Evolutionary conservation across 1,284 basidiomycete species (phyloP).

Genomic region (Retiboletus flavoniger): DNA sequence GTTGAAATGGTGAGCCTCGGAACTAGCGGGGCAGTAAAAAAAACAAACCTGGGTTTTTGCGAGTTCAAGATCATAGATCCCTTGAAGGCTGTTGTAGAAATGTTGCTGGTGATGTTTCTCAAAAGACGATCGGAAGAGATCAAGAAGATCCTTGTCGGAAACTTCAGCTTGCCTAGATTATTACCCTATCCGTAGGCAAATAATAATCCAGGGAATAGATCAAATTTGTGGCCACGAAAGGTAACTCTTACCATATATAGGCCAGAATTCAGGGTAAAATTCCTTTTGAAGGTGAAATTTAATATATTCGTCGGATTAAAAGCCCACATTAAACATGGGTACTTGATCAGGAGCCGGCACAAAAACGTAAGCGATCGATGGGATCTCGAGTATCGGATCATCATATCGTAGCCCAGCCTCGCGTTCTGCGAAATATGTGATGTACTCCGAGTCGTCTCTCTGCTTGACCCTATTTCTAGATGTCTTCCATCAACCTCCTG

Average conservation of each 20-base stretch:
- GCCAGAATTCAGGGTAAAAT: too few species aligned
- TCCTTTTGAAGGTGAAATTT: too few species aligned
- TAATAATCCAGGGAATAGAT: too few species aligned
- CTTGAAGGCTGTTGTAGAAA: slow-evolving; percentile 15
- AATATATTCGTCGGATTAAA: too few species aligned
- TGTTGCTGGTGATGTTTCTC: slow-evolving; percentile 1
- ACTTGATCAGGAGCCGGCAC: background rate
- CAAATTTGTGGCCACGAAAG: too few species aligned
- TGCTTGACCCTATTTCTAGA: slow-evolving; percentile 11
- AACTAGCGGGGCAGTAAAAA: background rate
- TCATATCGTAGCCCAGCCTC: background rate
- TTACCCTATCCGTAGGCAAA: background rate
- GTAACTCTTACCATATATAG: too few species aligned
- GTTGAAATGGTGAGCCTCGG: slow-evolving; percentile 2
- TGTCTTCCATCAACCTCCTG: slow-evolving; percentile 38
- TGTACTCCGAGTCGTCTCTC: too few species aligned
- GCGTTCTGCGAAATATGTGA: too few species aligned
- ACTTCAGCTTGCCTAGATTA: slow-evolving; percentile 2
- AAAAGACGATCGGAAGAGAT: slow-evolving; percentile 22
- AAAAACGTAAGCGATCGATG: background rate
- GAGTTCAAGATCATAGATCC: slow-evolving; percentile 53
- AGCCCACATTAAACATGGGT: too few species aligned
- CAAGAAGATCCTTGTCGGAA: slow-evolving; percentile 25
- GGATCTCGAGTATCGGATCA: too few species aligned
- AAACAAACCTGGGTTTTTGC: slow-evolving; percentile 25